Percentiles rank a stretch among this genome's conserved stretches.
phyloP scores from a whole-genome alignment of 257 asterid species.

The Coffea eugenioides region DNA sequence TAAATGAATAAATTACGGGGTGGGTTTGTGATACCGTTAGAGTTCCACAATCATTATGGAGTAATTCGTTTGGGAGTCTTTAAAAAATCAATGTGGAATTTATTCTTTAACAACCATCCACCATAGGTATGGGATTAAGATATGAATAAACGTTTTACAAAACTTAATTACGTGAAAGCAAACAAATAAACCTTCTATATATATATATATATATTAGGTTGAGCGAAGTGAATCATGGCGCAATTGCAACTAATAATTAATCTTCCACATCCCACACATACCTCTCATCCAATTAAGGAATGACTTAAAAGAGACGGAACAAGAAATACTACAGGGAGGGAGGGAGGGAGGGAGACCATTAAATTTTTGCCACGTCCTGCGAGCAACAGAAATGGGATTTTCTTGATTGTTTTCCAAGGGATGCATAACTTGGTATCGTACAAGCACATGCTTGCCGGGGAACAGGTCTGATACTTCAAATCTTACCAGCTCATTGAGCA shows the following conservation, averaged over 20 bases:
- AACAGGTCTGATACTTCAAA: constrained; percentile 20
- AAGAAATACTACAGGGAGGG: too few relatives aligned
- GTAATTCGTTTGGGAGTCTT: too few relatives aligned
- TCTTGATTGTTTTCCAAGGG: neutral
- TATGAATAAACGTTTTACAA: neutral
- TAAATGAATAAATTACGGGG: too few relatives aligned
- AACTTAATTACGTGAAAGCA: neutral
- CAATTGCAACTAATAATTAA: too few relatives aligned
- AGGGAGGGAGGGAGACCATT: neutral
- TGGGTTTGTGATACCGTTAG: too few relatives aligned
- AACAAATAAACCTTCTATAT: too few relatives aligned
- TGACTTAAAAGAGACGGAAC: neutral
- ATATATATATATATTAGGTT: too few relatives aligned
- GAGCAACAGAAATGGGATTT: neutral
- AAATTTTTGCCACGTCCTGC: constrained; percentile 9
- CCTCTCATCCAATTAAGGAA: neutral
- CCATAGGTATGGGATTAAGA: neutral
- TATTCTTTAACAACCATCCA: neutral
- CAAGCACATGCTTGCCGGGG: constrained; percentile 18
- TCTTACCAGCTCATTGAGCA: constrained; percentile 25
- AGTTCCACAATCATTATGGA: too few relatives aligned
- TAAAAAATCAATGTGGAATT: neutral
- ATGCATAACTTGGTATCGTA: neutral
- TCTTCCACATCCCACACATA: neutral
- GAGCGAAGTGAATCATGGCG: too few relatives aligned